Base-by-base conservation (phyloP, 345 rosid genomes). In the Sapria himalayana region DNA sequence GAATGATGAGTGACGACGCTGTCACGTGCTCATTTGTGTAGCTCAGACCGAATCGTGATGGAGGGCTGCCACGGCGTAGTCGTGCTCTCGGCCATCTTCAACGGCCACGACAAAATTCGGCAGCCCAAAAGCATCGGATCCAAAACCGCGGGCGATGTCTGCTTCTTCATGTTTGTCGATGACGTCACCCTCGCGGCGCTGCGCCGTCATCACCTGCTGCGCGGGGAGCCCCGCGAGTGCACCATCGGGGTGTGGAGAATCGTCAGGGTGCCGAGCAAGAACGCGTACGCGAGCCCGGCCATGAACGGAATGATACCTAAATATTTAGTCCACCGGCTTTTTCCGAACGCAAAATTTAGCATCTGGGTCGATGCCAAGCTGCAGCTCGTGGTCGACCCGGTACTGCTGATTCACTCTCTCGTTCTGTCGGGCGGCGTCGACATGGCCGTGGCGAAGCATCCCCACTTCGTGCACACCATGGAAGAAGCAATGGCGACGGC, bases 401-500 rank as follows among this genome's bases (percentile, higher is more conserved):
- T 81, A 17, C 39, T 86, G 47, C 31, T 86, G 46, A 62, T 86
- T 22, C 92, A 86, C 53, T 45, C 97, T 0, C 58, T 81, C 17
- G 55, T 86, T 9, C 65, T 78, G 10, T 41, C 65, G 8, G 53
- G 66, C 20, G 56, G 57, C 1, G 68, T 15, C 3, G 94, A 86
- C 55, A 72, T 86, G 55, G 97, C 97, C 0, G 58, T 86, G 24
- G 78, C 97, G 0, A 73, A 46, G 25, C 97, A 86, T 45, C 97
- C 94, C 0, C 76, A 58, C 45, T 81, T 54, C 27, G 34, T 56
- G 9, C 65, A 86, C 49, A 76, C 97, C 0, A 70, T 86, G 85
- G 97, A 86, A 50, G 97, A 86, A 52, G 97, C 97, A 0, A 59
- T 86, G 67, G 97, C 97, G 7, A 86, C 97, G 0, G 92, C 89